phyloP scores from a whole-genome alignment of 192 early-diverging fungal species.

The Jimgerdemannia lactiflua region DNA sequence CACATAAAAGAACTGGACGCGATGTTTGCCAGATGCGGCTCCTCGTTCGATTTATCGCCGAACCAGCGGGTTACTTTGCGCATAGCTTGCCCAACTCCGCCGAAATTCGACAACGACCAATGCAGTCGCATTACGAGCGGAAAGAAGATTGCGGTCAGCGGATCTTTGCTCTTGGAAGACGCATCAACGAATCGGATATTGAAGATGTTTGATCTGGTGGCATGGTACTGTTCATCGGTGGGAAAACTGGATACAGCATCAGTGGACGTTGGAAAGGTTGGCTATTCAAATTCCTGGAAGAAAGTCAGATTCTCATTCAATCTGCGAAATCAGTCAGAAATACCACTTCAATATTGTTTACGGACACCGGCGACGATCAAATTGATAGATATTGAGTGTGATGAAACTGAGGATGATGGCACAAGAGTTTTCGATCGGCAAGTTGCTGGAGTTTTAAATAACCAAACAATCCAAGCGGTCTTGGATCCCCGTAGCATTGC shows the following conservation, averaged over 20 bases:
- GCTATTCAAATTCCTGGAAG: constrained; percentile 71
- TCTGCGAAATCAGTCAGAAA: constrained; percentile 61
- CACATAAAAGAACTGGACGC: not conserved
- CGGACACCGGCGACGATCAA: constrained; percentile 34
- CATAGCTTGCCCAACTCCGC: constrained; percentile 54
- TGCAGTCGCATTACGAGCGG: constrained; percentile 41
- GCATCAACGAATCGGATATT: constrained; percentile 40
- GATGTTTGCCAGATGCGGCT: constrained; percentile 25
- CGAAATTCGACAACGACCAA: constrained; percentile 26
- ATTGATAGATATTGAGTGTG: not conserved
- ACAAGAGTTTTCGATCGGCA: constrained; percentile 16
- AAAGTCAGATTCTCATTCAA: constrained; percentile 56
- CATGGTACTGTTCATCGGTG: constrained; percentile 57
- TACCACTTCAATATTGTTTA: constrained; percentile 58
- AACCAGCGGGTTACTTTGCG: constrained; percentile 41
- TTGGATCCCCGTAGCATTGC: constrained; percentile 63
- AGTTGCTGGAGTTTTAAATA: constrained; percentile 40
- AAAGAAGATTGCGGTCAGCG: constrained; percentile 46
- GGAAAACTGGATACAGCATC: constrained; percentile 45
- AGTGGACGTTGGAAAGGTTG: constrained; percentile 77
- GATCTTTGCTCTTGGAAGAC: constrained; percentile 65
- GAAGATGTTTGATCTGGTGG: constrained; percentile 58
- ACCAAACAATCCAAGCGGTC: constrained; percentile 49
- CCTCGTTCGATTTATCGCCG: constrained; percentile 36
- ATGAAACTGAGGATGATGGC: not conserved